These are phyloP conservation scores for Blastobotrys serpentis DNA, from an alignment of 1,139 yeast species.

Conservation along the genomic window DNA sequence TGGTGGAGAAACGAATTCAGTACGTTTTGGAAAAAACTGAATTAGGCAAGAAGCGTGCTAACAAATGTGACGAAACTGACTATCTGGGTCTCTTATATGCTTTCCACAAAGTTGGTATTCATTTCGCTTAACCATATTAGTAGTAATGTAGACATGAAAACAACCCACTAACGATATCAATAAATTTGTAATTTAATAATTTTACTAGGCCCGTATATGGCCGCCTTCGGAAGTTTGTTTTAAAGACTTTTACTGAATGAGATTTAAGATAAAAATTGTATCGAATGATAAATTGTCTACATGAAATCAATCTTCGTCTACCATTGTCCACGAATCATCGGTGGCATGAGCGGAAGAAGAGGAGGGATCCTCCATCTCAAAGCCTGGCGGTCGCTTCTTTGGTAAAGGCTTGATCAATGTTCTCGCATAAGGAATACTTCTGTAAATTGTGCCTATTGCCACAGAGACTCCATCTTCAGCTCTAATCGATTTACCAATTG, in stretches of 20 bases:
- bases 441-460: constrained; percentile 76
- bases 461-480: constrained; percentile 74
- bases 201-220: too few species aligned
- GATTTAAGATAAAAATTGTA: too few species aligned
- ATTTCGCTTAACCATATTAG: constrained; percentile 68
- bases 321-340: constrained; percentile 15
- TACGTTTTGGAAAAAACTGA: constrained; percentile 70
- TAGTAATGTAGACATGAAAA: too few species aligned
- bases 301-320: constrained; percentile 3
- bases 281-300: too few species aligned
- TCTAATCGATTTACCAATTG: constrained; percentile 59
- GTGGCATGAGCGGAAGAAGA: constrained; percentile 1
- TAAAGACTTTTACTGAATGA: too few species aligned
- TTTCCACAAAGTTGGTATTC: constrained; percentile 95
- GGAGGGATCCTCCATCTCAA: not conserved
- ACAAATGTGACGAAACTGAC: constrained; percentile 93
- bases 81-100: constrained; percentile 84
- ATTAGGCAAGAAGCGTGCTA: constrained; percentile 81
- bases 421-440: constrained; percentile 72
- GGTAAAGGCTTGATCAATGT: constrained; percentile 26
- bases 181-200: too few species aligned
- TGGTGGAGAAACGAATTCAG: constrained; percentile 58
- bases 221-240: too few species aligned
- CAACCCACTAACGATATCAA: not conserved
- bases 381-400: not conserved